Evolutionary conservation across 306 rosid species (phyloP).

Genomic region (Vicia villosa): DNA sequence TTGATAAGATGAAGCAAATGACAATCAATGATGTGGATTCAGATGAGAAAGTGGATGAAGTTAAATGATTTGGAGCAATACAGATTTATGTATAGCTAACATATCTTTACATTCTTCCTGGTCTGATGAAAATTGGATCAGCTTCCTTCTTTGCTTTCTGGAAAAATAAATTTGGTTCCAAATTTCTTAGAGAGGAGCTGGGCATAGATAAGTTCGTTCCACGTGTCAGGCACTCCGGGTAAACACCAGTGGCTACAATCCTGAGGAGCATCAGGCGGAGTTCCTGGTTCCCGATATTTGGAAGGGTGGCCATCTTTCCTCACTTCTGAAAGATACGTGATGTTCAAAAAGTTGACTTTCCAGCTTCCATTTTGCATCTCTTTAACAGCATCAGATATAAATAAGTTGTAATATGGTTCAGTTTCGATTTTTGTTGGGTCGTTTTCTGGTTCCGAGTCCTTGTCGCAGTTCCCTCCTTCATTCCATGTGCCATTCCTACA

Average conservation of each 20-base stretch:
- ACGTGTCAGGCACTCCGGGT: slow-evolving; percentile 96
- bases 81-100: slow-evolving; percentile 51
- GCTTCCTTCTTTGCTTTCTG: slow-evolving; percentile 33
- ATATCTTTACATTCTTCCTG: slow-evolving; percentile 39
- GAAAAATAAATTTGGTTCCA: slow-evolving; percentile 38
- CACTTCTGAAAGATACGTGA: slow-evolving; percentile 77
- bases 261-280: slow-evolving; percentile 77
- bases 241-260: slow-evolving; percentile 99
- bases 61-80: slow-evolving; percentile 48
- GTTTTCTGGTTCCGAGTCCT: slow-evolving; percentile 57
- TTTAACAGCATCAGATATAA: slow-evolving; percentile 62
- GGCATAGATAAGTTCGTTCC: slow-evolving; percentile 86
- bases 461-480: slow-evolving; percentile 67
- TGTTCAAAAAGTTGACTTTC: slow-evolving; percentile 70
- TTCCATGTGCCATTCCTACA: slow-evolving; percentile 87
- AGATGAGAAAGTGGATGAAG: slow-evolving; percentile 59
- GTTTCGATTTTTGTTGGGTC: slow-evolving; percentile 50
- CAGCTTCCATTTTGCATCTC: slow-evolving; percentile 62
- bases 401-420: slow-evolving; percentile 59
- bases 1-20: slow-evolving; percentile 90
- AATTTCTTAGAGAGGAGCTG: slow-evolving; percentile 60
- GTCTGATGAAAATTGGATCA: slow-evolving; percentile 33
- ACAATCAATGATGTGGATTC: slow-evolving; percentile 50
- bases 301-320: slow-evolving; percentile 97
- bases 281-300: slow-evolving; percentile 75